Evolutionary conservation across 805 yeast species (phyloP), one percentile per base, ranked within the genome.

Genomic region (Metschnikowia hibisci): DNA sequence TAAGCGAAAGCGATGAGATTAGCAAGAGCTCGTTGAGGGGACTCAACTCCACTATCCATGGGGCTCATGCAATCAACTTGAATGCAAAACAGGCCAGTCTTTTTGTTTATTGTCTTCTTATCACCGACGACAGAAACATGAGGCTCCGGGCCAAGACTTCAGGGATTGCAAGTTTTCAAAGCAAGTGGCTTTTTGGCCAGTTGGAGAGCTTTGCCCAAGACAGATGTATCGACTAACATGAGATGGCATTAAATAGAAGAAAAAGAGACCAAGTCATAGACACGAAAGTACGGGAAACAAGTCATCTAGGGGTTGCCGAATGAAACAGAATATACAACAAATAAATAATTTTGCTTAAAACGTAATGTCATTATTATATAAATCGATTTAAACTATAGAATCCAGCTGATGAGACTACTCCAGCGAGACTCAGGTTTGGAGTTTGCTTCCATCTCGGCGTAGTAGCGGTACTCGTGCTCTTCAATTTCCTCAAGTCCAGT

Each of bases 111-210:
- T 79, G 84, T 48, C 72, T 82, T 22, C 62, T 85, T 39, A 77
- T 85, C 29, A 82, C 90, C 2, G 91, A 85, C 61, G 91, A 86
- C 57, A 66, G 81, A 43, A 83, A 81, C 49, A 80, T 85, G 86
- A 68, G 85, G 48, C 60, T 80, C 32, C 76, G 86, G 49, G 82
- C 87, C 2, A 76, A 78, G 53, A 65, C 78, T 3, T 66, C 74
- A n/a, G 80, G 80, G 0, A 67, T 79, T 31, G 65, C 75, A 6
- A 73, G 78, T 34, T 77, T 71, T 58, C 80, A 77, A 41, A 78
- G 84, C 46, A 70, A 73, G 46, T 81, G 86, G 86, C 66, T 81
- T 39, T 79, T 79, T 59, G 61, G 63, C 37, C 78, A 73, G 43
- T 61, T 80, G 38, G 82, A 76, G 43, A 58, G 58, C 34, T 59